Evolutionary conservation across 2,329 filamentous ascomycete species (phyloP).

Genomic region (Juglanconis sp.): DNA sequence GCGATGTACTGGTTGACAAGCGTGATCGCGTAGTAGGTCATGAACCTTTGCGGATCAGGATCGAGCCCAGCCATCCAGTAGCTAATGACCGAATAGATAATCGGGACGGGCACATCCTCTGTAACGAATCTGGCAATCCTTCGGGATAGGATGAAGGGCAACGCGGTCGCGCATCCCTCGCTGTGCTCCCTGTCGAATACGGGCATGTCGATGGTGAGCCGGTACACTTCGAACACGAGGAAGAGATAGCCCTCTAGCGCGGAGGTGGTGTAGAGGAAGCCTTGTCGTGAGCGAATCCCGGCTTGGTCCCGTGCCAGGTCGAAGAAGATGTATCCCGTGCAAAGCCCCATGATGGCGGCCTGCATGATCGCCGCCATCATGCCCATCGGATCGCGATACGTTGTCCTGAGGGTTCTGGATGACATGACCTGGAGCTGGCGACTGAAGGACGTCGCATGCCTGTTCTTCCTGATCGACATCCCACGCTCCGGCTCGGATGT

Average conservation of each 20-base stretch:
- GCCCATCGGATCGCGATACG: conserved; percentile 73
- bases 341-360: conserved; percentile 66
- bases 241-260: conserved; percentile 75
- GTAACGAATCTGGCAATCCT: conserved; percentile 65
- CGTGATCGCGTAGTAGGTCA: conserved; percentile 67
- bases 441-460: conserved; percentile 50
- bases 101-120: conserved; percentile 70
- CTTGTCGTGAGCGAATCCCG: conserved; percentile 71
- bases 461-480: conserved; percentile 23
- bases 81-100: conserved; percentile 67
- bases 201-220: conserved; percentile 70
- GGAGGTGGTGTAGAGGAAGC: conserved; percentile 68
- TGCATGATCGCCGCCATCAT: conserved; percentile 69
- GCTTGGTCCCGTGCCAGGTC: conserved; percentile 61
- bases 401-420: conserved; percentile 65
- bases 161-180: conserved; percentile 67
- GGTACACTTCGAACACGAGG: conserved; percentile 72
- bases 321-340: conserved; percentile 72
- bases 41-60: conserved; percentile 59
- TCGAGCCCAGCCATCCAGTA: conserved; percentile 80
- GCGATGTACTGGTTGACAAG: conserved; percentile 71
- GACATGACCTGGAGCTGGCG: conserved; percentile 67
- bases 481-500: background rate
- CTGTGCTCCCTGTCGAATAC: conserved; percentile 73
- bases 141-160: conserved; percentile 68